Percentiles rank a stretch among this genome's conserved stretches.
phyloP scores from a whole-genome alignment of 2,329 filamentous ascomycete species.

The Golovinomyces cichoracearum region DNA sequence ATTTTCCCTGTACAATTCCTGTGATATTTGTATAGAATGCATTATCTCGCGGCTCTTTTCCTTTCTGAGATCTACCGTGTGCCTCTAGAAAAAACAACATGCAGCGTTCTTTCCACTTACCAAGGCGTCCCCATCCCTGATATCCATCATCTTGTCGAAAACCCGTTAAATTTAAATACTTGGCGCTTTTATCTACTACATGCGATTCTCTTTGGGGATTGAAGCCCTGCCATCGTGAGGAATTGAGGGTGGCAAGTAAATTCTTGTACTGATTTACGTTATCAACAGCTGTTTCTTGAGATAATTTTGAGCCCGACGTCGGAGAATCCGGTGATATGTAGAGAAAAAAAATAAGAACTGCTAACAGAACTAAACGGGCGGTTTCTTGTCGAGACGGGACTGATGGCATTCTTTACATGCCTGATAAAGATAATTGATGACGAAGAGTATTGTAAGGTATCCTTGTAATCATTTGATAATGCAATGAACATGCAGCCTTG shows the following conservation, averaged over 20 bases:
- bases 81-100: slow-evolving; percentile 32
- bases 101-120: slow-evolving; percentile 37
- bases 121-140: slow-evolving; percentile 45
- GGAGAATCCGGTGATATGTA: slow-evolving; percentile 11
- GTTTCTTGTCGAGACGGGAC: slow-evolving; percentile 10
- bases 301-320: neutral
- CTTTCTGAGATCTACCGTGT: slow-evolving; percentile 1
- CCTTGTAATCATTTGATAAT: no score
- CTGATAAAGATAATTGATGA: no score
- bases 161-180: slow-evolving; percentile 48
- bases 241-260: slow-evolving; percentile 27
- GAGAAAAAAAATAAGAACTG: slow-evolving; percentile 14
- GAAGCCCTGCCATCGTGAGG: slow-evolving; percentile 35
- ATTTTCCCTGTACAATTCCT: slow-evolving; percentile 14
- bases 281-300: neutral
- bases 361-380: slow-evolving; percentile 11
- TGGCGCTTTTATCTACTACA: slow-evolving; percentile 9
- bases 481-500: no score
- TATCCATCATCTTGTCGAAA: slow-evolving; percentile 48
- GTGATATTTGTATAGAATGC: slow-evolving; percentile 15
- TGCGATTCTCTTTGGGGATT: slow-evolving; percentile 17
- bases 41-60: neutral
- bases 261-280: slow-evolving; percentile 5
- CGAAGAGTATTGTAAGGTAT: no score
- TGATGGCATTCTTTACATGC: slow-evolving; percentile 7